These are phyloP conservation scores for Pleodorina starrii DNA, from an alignment of 139 green algal species.

Conservation along the genomic window DNA sequence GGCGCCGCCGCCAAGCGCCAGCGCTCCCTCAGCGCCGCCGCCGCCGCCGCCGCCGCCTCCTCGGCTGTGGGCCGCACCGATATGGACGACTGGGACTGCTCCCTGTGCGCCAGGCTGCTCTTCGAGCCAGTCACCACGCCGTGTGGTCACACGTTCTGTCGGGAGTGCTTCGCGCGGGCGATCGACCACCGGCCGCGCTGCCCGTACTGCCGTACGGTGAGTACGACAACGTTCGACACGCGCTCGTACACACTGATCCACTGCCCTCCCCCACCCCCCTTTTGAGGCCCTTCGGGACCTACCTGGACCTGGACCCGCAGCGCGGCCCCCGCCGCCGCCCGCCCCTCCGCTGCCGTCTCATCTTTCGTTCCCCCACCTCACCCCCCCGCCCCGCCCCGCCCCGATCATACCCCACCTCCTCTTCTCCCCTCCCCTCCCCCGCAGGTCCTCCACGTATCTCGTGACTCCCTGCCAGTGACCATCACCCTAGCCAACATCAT, in stretches of 20 bases:
- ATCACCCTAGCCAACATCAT: slow-evolving; percentile 82
- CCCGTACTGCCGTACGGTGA: slow-evolving; percentile 85
- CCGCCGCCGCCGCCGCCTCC: neutral
- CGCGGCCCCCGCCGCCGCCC: too few species aligned
- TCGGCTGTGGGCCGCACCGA: neutral
- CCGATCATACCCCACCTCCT: neutral
- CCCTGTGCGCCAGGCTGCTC: slow-evolving; percentile 91
- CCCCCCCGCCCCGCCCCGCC: too few species aligned
- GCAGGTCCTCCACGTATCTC: slow-evolving; percentile 68
- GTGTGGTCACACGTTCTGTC: slow-evolving; percentile 94
- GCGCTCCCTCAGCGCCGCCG: too few species aligned
- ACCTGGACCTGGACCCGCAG: too few species aligned
- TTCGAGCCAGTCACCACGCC: slow-evolving; percentile 93
- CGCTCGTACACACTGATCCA: too few species aligned
- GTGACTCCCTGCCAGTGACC: slow-evolving; percentile 74
- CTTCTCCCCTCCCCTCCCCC: neutral
- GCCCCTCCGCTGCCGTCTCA: too few species aligned
- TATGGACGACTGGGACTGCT: slow-evolving; percentile 88
- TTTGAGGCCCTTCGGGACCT: too few species aligned
- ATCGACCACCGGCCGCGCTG: slow-evolving; percentile 88
- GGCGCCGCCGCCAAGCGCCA: neutral
- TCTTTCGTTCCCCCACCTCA: too few species aligned
- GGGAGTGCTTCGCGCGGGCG: slow-evolving; percentile 78
- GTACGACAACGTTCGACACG: too few species aligned
- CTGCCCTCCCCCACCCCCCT: too few species aligned